phyloP scores from a whole-genome alignment of 1,139 yeast genomes.

The Saccharomyces hybrid region DNA sequence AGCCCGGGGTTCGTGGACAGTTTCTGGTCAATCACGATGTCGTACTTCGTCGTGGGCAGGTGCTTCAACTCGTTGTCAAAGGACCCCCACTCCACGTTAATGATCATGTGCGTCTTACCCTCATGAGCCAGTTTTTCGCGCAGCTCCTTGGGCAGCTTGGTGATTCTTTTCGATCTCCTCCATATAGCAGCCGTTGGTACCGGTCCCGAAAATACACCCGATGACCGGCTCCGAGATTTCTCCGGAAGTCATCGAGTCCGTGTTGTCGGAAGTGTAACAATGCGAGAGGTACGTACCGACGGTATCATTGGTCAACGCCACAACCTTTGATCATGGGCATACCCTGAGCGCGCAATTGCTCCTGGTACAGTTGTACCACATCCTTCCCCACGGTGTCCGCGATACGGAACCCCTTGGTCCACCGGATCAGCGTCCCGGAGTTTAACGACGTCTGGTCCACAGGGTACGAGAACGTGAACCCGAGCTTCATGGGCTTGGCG shows the following conservation, averaged over 20 bases:
- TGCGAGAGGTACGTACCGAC: conserved; percentile 87
- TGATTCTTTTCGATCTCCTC: conserved; percentile 67
- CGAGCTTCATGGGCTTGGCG: conserved; percentile 51
- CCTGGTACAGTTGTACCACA: conserved; percentile 65
- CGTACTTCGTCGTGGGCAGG: conserved; percentile 72
- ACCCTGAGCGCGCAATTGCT: conserved; percentile 48
- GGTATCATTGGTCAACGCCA: conserved; percentile 89
- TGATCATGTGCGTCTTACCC: conserved; percentile 66
- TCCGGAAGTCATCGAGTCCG: conserved; percentile 42
- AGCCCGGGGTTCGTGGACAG: conserved; percentile 74
- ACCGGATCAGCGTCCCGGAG: conserved; percentile 73
- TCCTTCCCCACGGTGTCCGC: conserved; percentile 79
- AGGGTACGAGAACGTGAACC: conserved; percentile 91
- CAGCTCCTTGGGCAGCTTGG: conserved; percentile 46
- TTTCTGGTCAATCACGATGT: conserved; percentile 54
- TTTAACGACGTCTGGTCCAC: conserved; percentile 74
- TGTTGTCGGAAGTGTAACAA: conserved; percentile 58
- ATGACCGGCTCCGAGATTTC: conserved; percentile 62
- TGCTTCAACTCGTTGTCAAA: conserved; percentile 71
- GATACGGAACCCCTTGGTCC: conserved; percentile 92
- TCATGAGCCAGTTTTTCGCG: conserved; percentile 35
- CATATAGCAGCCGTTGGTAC: conserved; percentile 89
- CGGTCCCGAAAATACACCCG: conserved; percentile 92
- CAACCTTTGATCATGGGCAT: conserved; percentile 53
- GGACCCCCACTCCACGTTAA: conserved; percentile 97